Base-by-base conservation (phyloP, 768 basidiomycete genomes). In the Pholiota microspora region DNA sequence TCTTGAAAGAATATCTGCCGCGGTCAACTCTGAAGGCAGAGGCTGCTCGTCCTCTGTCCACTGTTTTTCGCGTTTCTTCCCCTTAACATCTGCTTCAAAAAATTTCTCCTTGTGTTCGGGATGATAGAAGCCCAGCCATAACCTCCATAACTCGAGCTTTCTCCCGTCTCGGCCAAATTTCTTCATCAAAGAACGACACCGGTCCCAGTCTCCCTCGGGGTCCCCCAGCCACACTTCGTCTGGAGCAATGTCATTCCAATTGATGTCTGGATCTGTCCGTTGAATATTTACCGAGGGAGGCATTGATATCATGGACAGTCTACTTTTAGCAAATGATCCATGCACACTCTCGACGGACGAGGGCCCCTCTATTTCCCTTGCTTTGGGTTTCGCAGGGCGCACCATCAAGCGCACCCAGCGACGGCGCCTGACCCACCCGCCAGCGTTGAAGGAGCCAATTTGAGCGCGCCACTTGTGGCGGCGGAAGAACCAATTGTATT, bases 381-480 rank as follows among this genome's bases (percentile, higher is more conserved):
- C 23, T 42, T 36, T 51, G 18, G 54, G 50, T 53, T 70, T 59
- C 12, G 60, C 80, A 3, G 88, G 86, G 12, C 86, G 78, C 75
- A 90, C 81, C 92, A 93, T 93, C 24, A 93, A 75, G 46, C 91
- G 79, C 29, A 94, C 72, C 92, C 92, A 94, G n/a, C 87, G 75
- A 45, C 91, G 77, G 44, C 91, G 74, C 28, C 91, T 77, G 31
- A 94, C 91, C 80, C 81, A 90, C 3, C 85, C 86, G 29, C 87
- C 87, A 6, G 81, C 70, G 64, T 82, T 82, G 38, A 86, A 63
- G 23, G 71, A 62, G 7, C 89, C 87, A 1, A 84, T 75, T 49
- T 79, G 71, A 0, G 88, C 72, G 15, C 81, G 78, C 91, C 91
- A 94, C 45, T 83, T 68, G 46, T 79, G 77, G 29, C 72, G 68